Base-by-base conservation (phyloP, 2,329 filamentous ascomycete species). In the Dothideomycetes sp. region DNA sequence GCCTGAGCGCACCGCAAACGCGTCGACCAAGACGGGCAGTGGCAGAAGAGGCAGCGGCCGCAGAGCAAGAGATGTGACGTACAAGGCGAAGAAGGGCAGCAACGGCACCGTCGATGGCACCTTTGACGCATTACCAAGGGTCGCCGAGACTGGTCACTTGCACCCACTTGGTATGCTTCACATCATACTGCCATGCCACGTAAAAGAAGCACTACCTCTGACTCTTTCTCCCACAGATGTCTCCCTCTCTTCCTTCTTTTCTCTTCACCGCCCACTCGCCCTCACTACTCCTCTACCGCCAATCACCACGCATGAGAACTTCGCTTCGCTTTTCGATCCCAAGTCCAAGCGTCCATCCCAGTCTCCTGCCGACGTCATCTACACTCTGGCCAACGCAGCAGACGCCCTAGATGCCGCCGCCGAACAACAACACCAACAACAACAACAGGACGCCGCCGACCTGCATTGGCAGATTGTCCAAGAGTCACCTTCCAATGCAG, bases 191-290 rank as follows among this genome's bases (percentile, higher is more conserved):
- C 2, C 14, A 3, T 2, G 7, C 17, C 3, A 17, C 8, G 3
- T n/a, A 14, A 24, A 16, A 4, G 11, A 10, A 3, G 4, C 4
- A 4, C 39, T 10, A 31, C 34, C 24, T n/a, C n/a, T 47, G 48
- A 46, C 56, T 50, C 14, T 39, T 4, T 36, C 11, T 19, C 10
- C 47, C 4, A 49, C 43, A 96, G 91, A 93, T 55, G 73, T 96
- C 45, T 81, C 83, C 47, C 70, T 94, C 34, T 91, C 89, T 5
- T 82, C 82, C 44, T 96, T 98, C 72, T 96, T 96, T 69, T 93
- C 88, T 47, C 81, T 94, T 49, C 86, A 98, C 64, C 80, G 91
- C 45, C 91, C 91, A 34, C 89, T 98, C 55, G 94, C 86, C 40
- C 77, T 95, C 49, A 87, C 81, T 36, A 79, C 81, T 52, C 80